phyloP scores from a whole-genome alignment of 768 basidiomycete genomes.

The Lactarius sp. region DNA sequence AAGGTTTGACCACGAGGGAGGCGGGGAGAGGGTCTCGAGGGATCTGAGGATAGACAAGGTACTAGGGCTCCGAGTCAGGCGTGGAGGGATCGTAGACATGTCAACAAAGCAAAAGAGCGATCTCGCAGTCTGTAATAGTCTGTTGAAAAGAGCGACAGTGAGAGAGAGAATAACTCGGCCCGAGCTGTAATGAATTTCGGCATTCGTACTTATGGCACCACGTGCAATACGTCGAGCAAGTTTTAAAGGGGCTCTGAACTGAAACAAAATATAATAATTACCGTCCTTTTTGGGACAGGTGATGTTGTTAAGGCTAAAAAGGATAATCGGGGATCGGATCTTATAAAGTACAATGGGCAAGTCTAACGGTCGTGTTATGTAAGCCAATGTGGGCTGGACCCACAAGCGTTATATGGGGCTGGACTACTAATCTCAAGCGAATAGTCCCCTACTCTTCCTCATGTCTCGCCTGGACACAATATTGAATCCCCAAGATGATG shows the following conservation, averaged over 20 bases:
- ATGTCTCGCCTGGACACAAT: conserved; percentile 27
- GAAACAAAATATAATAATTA: neutral
- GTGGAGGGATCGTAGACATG: conserved; percentile 10
- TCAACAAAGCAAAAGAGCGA: neutral
- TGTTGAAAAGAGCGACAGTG: neutral
- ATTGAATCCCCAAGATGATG: conserved; percentile 21
- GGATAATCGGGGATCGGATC: conserved; percentile 23
- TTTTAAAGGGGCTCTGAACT: neutral
- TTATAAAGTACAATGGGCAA: conserved; percentile 21
- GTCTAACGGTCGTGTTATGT: neutral
- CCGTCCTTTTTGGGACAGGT: neutral
- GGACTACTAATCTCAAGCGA: neutral
- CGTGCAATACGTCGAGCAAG: too few relatives aligned
- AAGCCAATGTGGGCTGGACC: conserved; percentile 1
- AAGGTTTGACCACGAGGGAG: conserved; percentile 22
- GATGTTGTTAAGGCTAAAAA: neutral
- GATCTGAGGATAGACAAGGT: conserved; percentile 19
- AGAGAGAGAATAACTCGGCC: neutral
- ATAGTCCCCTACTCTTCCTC: neutral
- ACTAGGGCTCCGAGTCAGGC: conserved; percentile 14
- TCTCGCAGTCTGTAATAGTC: neutral
- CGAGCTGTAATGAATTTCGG: neutral
- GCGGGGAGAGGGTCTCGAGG: conserved; percentile 20
- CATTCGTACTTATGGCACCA: too few relatives aligned
- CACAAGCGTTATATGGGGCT: conserved; percentile 12